Base-by-base conservation (phyloP, 1,139 yeast genomes). In the Tardiomyces depauwii region DNA sequence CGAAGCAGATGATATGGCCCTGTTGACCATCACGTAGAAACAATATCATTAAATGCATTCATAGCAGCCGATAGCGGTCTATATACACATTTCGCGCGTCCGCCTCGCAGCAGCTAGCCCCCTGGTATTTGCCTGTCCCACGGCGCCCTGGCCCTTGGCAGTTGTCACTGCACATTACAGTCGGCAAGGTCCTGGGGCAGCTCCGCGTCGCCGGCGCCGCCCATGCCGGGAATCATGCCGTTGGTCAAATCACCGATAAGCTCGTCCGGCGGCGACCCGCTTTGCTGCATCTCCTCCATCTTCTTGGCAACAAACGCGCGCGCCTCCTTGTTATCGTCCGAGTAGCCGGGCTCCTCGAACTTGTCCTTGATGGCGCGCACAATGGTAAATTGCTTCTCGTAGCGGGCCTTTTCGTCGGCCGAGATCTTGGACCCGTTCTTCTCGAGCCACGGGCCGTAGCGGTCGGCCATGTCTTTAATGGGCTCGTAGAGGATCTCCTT, bases 401-500 rank as follows among this genome's bases (percentile, higher is more conserved):
- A 67, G 9, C 70, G 56, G 30, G 49, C 49, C 28, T 55, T 50
- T 41, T 68, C 72, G 13, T 56, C 62, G 2, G 51, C 52, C n/a
- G 53, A 39, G 11, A 63, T 45, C 44, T 56, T 56, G 16, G 57
- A 67, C 48, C 71, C 66, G 53, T 81, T 73, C 43, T 74, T 74
- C 46, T 68, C 63, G 52, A 83, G 68, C 73, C 80, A 83, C 16
- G 63, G 74, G 2, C 86, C 85, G 50, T 60, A 70, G 51, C 85
- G 86, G 18, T 71, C 67, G 52, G 82, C 78, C 63, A 89, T 73
- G 51, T 87, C 95, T 58, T 81, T 83, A 66, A 91, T 76, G 2
- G 97, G 96, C 55, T 84, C 95, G 60, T 86, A 89, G 43, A 91
- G 71, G 28, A 89, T 86, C 48, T 82, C 93, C 61, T 87, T 89